phyloP scores from a whole-genome alignment of 2,329 filamentous ascomycete species.

The Fusarium sp. region DNA sequence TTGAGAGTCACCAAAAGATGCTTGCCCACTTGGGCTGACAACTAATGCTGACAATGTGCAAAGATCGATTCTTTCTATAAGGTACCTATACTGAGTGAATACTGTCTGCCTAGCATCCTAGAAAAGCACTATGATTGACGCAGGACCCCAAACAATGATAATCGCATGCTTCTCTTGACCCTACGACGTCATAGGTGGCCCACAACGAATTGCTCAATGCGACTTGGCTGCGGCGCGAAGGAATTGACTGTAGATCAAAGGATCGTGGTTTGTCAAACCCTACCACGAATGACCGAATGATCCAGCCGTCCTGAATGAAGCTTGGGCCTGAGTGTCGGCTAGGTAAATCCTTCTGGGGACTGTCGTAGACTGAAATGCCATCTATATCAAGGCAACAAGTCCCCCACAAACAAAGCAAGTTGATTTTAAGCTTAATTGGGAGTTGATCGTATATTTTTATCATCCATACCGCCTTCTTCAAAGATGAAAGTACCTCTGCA shows the following conservation, averaged over 20 bases:
- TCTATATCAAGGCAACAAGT: background rate
- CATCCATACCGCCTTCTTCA: background rate
- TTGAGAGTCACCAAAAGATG: background rate
- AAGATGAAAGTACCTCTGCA: background rate
- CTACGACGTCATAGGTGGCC: background rate
- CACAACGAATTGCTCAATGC: background rate
- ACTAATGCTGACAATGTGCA: background rate
- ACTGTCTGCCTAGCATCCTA: background rate
- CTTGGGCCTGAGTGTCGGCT: background rate
- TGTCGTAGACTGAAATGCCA: background rate
- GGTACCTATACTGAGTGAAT: background rate
- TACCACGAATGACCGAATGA: background rate
- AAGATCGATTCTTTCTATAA: background rate
- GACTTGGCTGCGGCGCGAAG: background rate
- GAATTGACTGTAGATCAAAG: background rate
- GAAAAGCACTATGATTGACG: background rate
- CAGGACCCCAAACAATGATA: background rate
- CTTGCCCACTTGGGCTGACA: background rate
- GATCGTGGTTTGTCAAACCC: background rate
- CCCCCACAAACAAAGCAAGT: background rate
- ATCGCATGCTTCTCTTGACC: background rate
- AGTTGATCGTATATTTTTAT: too few species aligned
- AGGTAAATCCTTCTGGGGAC: background rate
- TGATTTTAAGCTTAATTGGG: conserved; percentile 3
- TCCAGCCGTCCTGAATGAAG: background rate